Evolutionary conservation across 345 rosid genomes (phyloP), one percentile per base, ranked within the genome.

Genomic region (Brassica incana): DNA sequence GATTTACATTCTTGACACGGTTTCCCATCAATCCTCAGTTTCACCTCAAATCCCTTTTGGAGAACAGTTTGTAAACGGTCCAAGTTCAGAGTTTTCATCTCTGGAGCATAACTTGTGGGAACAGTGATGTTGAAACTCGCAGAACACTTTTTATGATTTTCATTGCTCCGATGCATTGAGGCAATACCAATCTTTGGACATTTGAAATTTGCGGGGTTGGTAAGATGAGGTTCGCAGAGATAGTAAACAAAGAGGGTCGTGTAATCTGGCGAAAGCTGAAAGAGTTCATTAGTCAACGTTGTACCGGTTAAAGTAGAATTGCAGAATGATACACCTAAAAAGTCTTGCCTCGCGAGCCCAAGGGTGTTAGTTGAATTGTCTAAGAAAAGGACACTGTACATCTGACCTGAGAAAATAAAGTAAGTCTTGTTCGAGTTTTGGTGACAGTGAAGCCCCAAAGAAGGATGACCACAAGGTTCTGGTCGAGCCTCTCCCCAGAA

Each of bases 401-500:
- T 0, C 8, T 69, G 68, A 2, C 5, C 18, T 1, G 16, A 38
- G 48, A 83, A 43, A 3, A 15, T 2, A 0, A 87, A 25, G 9
- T 1, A 65, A 43, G 88, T 1, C 0, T 0, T n/a, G 0, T 8
- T 23, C 5, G 10, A 1, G 0, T 35, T 1, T 12, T 11, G 2
- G 1, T 27, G 0, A 5, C 91, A 88, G 6, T 0, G 3, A 32
- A 90, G 88, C 70, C 6, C 4, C 32, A 88, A 48, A 2, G 16
- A 69, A 0, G 77, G 88, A 77, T 80, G 72, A 2, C 91, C 94
- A 64, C 94, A 90, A 5, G 1, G 0, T 0, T 0, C 0, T 0
- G 5, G 5, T 0, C 81, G 56, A 6, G 0, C 25, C 2, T 0
- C 54, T 74, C 92, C 90, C 88, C 81, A 83, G 68, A 88, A 90